phyloP scores from a whole-genome alignment of 1,284 basidiomycete species.

The Earliella scabrosa region DNA sequence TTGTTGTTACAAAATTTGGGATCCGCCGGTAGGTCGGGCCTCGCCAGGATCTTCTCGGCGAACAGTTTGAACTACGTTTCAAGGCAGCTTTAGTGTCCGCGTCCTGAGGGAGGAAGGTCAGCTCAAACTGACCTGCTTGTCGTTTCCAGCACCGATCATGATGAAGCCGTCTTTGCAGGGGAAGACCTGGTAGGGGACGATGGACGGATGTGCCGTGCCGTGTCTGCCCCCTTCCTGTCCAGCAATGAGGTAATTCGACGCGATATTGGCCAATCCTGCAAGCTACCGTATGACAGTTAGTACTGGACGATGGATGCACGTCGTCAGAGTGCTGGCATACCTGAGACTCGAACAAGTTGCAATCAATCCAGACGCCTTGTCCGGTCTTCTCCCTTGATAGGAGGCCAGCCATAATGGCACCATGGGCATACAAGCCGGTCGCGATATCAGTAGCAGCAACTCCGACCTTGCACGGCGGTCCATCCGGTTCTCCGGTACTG shows the following conservation, averaged over 20 bases:
- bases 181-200: conserved; percentile 93
- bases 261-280: conserved; percentile 92
- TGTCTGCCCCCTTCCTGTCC: conserved; percentile 86
- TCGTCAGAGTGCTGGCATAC: conserved; percentile 45
- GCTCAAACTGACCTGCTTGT: conserved; percentile 67
- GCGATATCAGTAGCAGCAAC: conserved; percentile 92
- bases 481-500: conserved; percentile 89
- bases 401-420: conserved; percentile 91
- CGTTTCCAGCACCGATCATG: conserved; percentile 95
- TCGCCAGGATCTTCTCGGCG: conserved; percentile 59
- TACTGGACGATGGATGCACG: too few species aligned
- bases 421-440: conserved; percentile 92
- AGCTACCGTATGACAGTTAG: too few species aligned
- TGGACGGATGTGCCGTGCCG: conserved; percentile 91
- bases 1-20: conserved; percentile 75
- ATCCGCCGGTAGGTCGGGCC: conserved; percentile 61
- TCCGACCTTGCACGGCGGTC: conserved; percentile 89
- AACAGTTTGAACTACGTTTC: conserved; percentile 68
- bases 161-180: conserved; percentile 88
- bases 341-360: conserved; percentile 87
- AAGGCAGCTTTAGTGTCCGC: conserved; percentile 1
- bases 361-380: conserved; percentile 89
- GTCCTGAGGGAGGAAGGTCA: conserved; percentile 9
- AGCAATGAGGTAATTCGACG: conserved; percentile 90
- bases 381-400: conserved; percentile 85